Conservation (phyloP, 2,329 filamentous ascomycete genomes). For the Plenodomus tracheiphilus region DNA sequence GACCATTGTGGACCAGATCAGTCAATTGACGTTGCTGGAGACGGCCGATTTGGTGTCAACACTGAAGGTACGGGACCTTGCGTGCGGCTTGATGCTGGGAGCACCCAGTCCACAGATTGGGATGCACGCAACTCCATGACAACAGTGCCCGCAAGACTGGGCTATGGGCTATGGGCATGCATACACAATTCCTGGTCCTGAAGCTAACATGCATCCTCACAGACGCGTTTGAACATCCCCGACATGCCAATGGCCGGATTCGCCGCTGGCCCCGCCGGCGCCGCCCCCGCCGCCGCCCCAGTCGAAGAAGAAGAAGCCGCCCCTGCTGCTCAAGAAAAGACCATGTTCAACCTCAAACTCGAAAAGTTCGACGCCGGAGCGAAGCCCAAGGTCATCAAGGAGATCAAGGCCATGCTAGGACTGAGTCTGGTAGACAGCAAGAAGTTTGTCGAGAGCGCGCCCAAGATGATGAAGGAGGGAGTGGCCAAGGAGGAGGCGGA, state of each 20-base stretch:
- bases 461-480: conserved; percentile 98
- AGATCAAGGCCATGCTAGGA: conserved; percentile 95
- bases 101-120: no score
- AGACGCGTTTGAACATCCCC: conserved; percentile 96
- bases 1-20: conserved; percentile 97
- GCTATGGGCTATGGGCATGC: no score
- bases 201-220: conserved; percentile 14
- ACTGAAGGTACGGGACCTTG: conserved; percentile 72
- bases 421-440: conserved; percentile 98
- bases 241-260: conserved; percentile 95
- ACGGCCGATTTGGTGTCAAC: conserved; percentile 93
- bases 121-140: neutral
- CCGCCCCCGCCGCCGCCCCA: conserved; percentile 61
- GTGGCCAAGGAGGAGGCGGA: conserved; percentile 98
- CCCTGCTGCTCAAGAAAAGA: conserved; percentile 88
- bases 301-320: conserved; percentile 83
- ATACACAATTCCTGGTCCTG: no score
- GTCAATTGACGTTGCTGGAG: conserved; percentile 95
- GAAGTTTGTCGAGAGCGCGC: conserved; percentile 98
- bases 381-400: conserved; percentile 99
- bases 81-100: no score
- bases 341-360: conserved; percentile 95
- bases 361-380: conserved; percentile 81
- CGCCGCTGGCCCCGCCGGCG: conserved; percentile 63
- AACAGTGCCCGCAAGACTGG: no score